A percentile compares a stretch with the other conserved stretches of the same genome.
These are phyloP conservation scores for Aspergillus kassunensis DNA, from an alignment of 495 filamentous ascomycete genomes.

Conservation along the genomic window DNA sequence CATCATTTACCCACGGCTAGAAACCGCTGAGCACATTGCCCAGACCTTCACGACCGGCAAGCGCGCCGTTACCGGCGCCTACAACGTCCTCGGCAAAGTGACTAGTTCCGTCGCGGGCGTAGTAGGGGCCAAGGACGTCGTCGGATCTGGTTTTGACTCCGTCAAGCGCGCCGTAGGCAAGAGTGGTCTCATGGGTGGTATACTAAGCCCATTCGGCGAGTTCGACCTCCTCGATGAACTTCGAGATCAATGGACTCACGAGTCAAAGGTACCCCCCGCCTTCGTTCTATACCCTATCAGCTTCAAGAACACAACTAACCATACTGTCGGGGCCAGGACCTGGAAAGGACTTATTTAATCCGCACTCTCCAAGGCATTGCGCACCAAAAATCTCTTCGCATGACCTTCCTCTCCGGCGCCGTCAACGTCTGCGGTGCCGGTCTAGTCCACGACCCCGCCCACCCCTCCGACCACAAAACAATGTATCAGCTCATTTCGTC, in stretches of 20 bases:
- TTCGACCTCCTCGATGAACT: slow-evolving; percentile 92
- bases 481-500: slow-evolving; percentile 98
- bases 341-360: slow-evolving; percentile 95
- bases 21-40: slow-evolving; percentile 83
- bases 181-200: slow-evolving; percentile 85
- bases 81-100: slow-evolving; percentile 91
- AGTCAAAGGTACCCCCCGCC: slow-evolving; percentile 66
- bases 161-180: slow-evolving; percentile 97
- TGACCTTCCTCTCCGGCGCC: slow-evolving; percentile 93
- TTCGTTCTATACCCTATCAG: neutral
- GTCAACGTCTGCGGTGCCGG: slow-evolving; percentile 92
- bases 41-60: slow-evolving; percentile 92
- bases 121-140: slow-evolving; percentile 87
- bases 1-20: slow-evolving; percentile 84
- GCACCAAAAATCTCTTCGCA: slow-evolving; percentile 86
- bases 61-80: slow-evolving; percentile 89
- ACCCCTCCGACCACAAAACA: slow-evolving; percentile 92
- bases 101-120: slow-evolving; percentile 91
- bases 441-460: slow-evolving; percentile 87
- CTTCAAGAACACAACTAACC: neutral
- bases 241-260: slow-evolving; percentile 96
- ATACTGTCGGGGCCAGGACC: slow-evolving; percentile 49
- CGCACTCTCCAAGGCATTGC: slow-evolving; percentile 92
- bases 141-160: slow-evolving; percentile 83
- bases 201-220: slow-evolving; percentile 95